phyloP scores from a whole-genome alignment of 148 eudicot species.

The Simmondsia chinensis region DNA sequence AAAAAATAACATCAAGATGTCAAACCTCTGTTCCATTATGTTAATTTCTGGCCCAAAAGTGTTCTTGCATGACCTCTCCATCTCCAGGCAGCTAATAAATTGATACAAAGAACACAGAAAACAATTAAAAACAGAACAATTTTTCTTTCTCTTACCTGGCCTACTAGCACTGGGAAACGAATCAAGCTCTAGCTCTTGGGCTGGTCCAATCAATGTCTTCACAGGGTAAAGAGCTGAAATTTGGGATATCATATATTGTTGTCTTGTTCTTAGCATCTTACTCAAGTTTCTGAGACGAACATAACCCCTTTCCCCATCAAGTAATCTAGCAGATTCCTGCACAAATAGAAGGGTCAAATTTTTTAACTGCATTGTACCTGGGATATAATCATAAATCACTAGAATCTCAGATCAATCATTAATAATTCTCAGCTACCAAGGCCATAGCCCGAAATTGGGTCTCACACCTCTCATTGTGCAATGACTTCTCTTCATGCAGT shows the following conservation, averaged over 20 bases:
- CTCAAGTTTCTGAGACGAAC: slow-evolving; percentile 40
- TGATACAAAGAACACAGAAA: not conserved
- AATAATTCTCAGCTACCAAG: too few species aligned
- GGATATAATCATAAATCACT: too few species aligned
- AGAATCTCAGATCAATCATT: too few species aligned
- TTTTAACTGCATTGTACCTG: not conserved
- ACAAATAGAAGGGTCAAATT: slow-evolving; percentile 12
- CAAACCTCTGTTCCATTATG: too few species aligned
- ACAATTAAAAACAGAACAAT: not conserved
- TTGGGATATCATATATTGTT: slow-evolving; percentile 80
- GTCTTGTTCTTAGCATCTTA: slow-evolving; percentile 70
- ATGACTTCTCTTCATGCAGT: too few species aligned
- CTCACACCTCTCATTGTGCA: too few species aligned
- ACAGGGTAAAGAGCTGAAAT: slow-evolving; percentile 88
- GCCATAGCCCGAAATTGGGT: too few species aligned
- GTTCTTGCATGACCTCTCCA: too few species aligned
- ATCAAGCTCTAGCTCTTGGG: slow-evolving; percentile 93
- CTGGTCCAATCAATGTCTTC: slow-evolving; percentile 55
- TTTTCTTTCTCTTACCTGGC: slow-evolving; percentile 33
- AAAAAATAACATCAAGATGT: too few species aligned
- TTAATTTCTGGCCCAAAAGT: too few species aligned
- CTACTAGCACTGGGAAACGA: slow-evolving; percentile 51
- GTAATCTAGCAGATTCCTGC: slow-evolving; percentile 60
- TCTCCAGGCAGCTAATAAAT: too few species aligned
- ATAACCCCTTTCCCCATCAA: slow-evolving; percentile 72